These are phyloP conservation scores for Solanum hybrid DNA, from an alignment of 305 asterid species.

Conservation along the genomic window DNA sequence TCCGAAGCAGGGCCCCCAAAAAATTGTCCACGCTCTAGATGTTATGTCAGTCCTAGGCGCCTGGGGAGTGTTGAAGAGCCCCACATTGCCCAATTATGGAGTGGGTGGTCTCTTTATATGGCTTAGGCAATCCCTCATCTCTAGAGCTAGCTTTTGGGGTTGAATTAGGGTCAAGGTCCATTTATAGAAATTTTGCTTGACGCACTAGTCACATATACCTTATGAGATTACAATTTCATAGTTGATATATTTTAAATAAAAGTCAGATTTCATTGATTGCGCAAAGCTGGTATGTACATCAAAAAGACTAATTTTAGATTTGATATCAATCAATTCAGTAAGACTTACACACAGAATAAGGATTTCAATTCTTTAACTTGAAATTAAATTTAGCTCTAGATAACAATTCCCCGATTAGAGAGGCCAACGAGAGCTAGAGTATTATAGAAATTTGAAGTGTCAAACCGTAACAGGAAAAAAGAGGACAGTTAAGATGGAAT, in stretches of 20 bases:
- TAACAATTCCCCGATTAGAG: background rate
- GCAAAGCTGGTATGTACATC: background rate
- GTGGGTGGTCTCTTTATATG: background rate
- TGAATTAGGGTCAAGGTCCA: background rate
- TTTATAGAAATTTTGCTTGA: background rate
- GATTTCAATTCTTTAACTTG: background rate
- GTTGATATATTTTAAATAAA: background rate
- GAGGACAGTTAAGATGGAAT: slow-evolving; percentile 5
- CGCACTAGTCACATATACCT: background rate
- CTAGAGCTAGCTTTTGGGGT: background rate
- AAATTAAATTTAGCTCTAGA: background rate
- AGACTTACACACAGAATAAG: background rate
- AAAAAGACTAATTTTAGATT: background rate
- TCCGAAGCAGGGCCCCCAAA: background rate
- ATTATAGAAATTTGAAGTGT: background rate
- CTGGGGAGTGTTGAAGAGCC: background rate
- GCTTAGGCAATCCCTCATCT: background rate
- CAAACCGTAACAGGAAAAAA: background rate
- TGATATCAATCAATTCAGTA: background rate
- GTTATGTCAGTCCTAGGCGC: background rate
- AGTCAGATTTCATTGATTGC: background rate
- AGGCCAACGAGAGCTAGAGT: background rate
- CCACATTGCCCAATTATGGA: background rate
- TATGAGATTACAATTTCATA: background rate
- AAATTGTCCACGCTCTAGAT: background rate